These are phyloP conservation scores for Boletus barrowsii DNA, from an alignment of 768 basidiomycete species.

Conservation along the genomic window DNA sequence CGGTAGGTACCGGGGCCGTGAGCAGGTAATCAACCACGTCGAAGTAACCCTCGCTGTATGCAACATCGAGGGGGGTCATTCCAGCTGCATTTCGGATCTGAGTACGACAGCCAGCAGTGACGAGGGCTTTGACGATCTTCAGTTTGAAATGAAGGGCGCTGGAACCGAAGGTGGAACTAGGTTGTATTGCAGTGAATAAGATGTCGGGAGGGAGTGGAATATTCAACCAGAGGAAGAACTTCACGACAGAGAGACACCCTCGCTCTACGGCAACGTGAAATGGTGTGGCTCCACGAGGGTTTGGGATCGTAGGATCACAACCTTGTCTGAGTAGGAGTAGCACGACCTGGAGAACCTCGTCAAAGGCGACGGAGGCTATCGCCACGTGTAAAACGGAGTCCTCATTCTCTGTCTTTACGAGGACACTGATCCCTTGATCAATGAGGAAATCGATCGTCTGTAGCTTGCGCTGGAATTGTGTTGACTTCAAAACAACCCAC, in stretches of 20 bases:
- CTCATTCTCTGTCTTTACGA: not conserved
- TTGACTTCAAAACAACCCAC: not conserved
- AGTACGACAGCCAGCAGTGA: not conserved
- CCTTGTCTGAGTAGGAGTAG: not conserved
- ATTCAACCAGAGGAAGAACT: not conserved
- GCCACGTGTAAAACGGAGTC: not conserved
- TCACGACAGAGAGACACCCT: not conserved
- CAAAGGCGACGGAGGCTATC: not conserved
- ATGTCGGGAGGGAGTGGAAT: not conserved
- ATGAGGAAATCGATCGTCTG: not conserved
- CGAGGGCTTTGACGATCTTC: not conserved
- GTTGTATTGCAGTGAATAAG: not conserved
- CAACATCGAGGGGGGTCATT: not conserved
- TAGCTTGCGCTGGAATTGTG: not conserved
- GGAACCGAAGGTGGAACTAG: too few species aligned
- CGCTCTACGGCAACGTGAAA: not conserved
- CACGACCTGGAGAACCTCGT: not conserved
- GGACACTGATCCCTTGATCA: not conserved
- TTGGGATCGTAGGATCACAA: not conserved
- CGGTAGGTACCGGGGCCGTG: rapidly evolving
- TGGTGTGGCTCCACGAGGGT: not conserved
- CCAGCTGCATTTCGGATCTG: not conserved
- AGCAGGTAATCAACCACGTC: not conserved
- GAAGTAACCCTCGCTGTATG: not conserved
- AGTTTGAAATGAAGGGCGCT: not conserved